A percentile compares a stretch with the other conserved stretches of the same genome.
These are phyloP conservation scores for Zygnema cylindricum DNA, from an alignment of 139 green algal genomes.

Conservation along the genomic window DNA sequence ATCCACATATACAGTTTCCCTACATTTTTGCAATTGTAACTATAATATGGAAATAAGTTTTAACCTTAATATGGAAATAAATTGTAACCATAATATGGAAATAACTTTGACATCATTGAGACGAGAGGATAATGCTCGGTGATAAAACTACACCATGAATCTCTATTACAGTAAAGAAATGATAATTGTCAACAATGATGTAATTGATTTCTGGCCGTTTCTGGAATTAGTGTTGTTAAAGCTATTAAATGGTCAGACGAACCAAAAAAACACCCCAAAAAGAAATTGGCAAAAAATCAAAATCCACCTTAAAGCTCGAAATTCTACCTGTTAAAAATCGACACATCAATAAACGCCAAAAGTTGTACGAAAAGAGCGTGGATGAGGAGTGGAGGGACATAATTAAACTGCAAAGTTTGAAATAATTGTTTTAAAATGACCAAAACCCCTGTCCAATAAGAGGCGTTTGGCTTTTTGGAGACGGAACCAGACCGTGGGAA, in stretches of 20 bases:
- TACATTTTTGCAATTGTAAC: no score
- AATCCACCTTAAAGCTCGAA: background rate
- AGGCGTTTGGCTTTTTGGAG: background rate
- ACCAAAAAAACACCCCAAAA: background rate
- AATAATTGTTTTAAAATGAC: slow-evolving; percentile 13
- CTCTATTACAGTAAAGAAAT: no score
- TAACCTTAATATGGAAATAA: no score
- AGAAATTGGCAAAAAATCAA: background rate
- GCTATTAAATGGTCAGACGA: background rate
- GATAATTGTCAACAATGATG: no score
- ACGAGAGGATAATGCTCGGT: no score
- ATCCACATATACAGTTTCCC: no score
- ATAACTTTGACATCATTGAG: no score
- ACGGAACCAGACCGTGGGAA: background rate
- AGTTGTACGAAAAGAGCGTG: slow-evolving; percentile 24
- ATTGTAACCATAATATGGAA: no score
- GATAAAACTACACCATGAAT: no score
- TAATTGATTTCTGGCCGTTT: background rate
- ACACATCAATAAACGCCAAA: slow-evolving; percentile 20
- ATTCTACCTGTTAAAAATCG: slow-evolving; percentile 43
- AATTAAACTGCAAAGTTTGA: background rate
- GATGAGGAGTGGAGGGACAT: slow-evolving; percentile 20
- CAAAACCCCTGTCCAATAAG: slow-evolving; percentile 6
- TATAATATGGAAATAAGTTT: no score
- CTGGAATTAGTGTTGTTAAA: background rate